Conservation (phyloP, 2,329 filamentous ascomycete species). For the Pestalotiopsis sp. region DNA sequence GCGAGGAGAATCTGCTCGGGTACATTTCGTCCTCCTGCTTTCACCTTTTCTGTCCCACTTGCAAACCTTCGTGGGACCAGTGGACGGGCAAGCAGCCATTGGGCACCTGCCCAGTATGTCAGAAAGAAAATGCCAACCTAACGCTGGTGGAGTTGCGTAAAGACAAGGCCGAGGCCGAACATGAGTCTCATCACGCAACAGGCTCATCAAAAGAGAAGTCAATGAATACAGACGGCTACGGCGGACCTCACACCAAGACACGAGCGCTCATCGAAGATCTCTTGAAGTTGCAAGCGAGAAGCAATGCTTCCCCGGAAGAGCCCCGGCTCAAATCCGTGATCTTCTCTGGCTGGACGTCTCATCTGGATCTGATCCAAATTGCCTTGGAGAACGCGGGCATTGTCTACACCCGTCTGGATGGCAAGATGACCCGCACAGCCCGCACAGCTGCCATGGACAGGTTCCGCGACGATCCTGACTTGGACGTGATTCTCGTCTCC, state of each 20-base stretch:
- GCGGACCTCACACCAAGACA: conserved; percentile 91
- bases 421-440: conserved; percentile 77
- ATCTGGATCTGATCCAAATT: conserved; percentile 88
- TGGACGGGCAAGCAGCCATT: conserved; percentile 50
- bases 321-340: conserved; percentile 89
- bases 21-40: conserved; percentile 80
- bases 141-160: conserved; percentile 73
- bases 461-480: conserved; percentile 72
- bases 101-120: conserved; percentile 70
- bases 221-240: conserved; percentile 70
- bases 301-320: conserved; percentile 61
- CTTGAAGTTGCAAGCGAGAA: conserved; percentile 64
- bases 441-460: conserved; percentile 75
- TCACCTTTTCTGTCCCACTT: conserved; percentile 79
- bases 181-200: conserved; percentile 54
- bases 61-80: conserved; percentile 64
- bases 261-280: conserved; percentile 79
- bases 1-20: conserved; percentile 68
- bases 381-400: conserved; percentile 72
- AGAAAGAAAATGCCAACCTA: conserved; percentile 42
- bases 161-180: conserved; percentile 58
- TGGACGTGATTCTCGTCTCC: conserved; percentile 86
- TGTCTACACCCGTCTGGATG: conserved; percentile 80
- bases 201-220: conserved; percentile 44
- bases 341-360: conserved; percentile 94